Base-by-base conservation (phyloP, 495 filamentous ascomycete genomes). In the Penicillium bovifimosum region DNA sequence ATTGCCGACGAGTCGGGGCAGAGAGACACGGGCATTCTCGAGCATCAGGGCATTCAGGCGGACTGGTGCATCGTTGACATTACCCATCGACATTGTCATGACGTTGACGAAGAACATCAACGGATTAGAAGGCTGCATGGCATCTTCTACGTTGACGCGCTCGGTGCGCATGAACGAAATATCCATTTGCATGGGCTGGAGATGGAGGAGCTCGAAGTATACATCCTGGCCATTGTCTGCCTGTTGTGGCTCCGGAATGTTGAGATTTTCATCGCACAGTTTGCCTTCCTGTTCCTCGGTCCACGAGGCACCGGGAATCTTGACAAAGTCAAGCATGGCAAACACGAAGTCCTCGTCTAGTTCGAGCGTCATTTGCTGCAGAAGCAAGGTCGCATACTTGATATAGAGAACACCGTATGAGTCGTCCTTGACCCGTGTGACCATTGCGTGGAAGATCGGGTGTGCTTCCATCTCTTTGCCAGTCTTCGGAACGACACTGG, bases 21-120 rank as follows among this genome's bases (percentile, higher is more conserved):
- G 80, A 1, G 95, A 96, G 31, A 96, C 87, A 28, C 93, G 87
- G 24, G 90, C 91, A 61, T 98, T 98, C 67, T 97, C 93, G 9
- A 98, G 73, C 80, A 98, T 88, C 29, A 98, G 72, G 10, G 93
- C 88, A 57, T 96, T 97, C 53, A 97, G 80, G 38, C 90, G 82
- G 24, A 98, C 80, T 0, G 93, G 93, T 13, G 93, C 93, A 68
- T 98, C 93, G 61, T 97, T 98, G 76, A 98, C 86, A 62, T 98
- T 98, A 46, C 93, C 93, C 60, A 98, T 89, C 9, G 93, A 95
- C 93, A 98, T 98, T 16, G 93, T 96, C 77, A 98, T 83, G 59
- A 96, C 87, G 66, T 98, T 96, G 67, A 98, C 82, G 64, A 96
- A 87, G 75, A 96, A 97, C 91, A 96, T 95, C 70, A 98, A 71